Conservation (phyloP, 306 rosid genomes). For the Neltuma alba region DNA sequence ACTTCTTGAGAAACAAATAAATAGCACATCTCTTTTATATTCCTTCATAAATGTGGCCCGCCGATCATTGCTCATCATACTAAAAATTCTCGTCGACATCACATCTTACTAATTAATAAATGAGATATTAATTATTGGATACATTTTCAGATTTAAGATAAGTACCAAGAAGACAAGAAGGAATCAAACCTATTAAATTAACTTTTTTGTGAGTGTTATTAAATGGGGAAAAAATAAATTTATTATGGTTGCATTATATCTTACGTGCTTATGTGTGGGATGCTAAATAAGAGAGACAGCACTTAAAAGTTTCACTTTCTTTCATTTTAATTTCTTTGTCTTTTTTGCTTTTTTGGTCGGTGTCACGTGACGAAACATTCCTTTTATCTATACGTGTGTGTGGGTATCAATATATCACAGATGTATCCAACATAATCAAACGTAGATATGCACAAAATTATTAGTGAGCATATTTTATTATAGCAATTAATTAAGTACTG, state of each 20-base stretch:
- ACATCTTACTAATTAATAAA: neutral
- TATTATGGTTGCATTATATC: neutral
- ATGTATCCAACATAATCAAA: neutral
- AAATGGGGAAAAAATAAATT: neutral
- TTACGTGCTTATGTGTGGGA: neutral
- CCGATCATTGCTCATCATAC: neutral
- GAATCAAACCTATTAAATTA: neutral
- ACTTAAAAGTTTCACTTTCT: neutral
- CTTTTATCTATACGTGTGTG: neutral
- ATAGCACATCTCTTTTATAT: too few species aligned
- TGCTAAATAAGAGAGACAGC: neutral
- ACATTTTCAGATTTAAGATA: neutral
- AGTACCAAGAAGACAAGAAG: neutral
- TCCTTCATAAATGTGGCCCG: neutral
- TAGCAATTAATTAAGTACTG: neutral
- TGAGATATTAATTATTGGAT: neutral
- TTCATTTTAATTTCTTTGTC: too few species aligned
- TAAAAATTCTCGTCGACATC: neutral
- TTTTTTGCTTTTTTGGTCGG: neutral
- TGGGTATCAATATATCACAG: neutral
- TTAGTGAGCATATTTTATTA: neutral
- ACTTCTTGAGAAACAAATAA: neutral
- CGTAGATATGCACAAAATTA: neutral
- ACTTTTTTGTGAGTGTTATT: neutral
- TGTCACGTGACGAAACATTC: neutral